A percentile compares a stretch with the other conserved stretches of the same genome.
These are phyloP conservation scores for Calonectria crousiana DNA, from an alignment of 2,329 filamentous ascomycete genomes.

Conservation along the genomic window DNA sequence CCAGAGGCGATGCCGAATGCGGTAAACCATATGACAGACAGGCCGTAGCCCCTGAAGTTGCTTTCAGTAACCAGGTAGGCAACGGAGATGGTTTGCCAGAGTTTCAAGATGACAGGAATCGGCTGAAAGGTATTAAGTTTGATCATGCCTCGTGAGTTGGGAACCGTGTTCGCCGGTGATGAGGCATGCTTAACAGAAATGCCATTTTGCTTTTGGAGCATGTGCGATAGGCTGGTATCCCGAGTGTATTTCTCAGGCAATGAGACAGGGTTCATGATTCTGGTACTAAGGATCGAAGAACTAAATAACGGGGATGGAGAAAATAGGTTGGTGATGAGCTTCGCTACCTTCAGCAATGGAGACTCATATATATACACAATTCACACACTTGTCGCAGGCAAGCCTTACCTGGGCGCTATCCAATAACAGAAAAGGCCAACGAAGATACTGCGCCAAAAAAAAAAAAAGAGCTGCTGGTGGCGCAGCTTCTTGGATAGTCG, in stretches of 20 bases:
- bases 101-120: background rate
- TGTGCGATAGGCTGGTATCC: background rate
- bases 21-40: background rate
- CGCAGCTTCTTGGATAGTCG: background rate
- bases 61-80: background rate
- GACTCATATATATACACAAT: background rate
- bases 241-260: background rate
- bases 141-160: background rate
- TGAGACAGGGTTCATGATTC: background rate
- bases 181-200: background rate
- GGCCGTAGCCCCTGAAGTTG: background rate
- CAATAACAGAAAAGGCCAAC: too few relatives aligned
- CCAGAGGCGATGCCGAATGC: background rate
- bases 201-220: background rate
- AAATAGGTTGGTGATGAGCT: background rate
- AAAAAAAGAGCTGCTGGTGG: background rate
- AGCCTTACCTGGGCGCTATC: too few relatives aligned
- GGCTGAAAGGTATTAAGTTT: background rate
- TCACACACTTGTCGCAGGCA: too few relatives aligned
- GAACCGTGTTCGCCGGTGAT: background rate
- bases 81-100: background rate
- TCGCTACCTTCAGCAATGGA: background rate
- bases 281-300: background rate
- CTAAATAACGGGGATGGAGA: background rate
- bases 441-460: background rate